Conservation (phyloP, 768 basidiomycete genomes). For the Russula virescens region DNA sequence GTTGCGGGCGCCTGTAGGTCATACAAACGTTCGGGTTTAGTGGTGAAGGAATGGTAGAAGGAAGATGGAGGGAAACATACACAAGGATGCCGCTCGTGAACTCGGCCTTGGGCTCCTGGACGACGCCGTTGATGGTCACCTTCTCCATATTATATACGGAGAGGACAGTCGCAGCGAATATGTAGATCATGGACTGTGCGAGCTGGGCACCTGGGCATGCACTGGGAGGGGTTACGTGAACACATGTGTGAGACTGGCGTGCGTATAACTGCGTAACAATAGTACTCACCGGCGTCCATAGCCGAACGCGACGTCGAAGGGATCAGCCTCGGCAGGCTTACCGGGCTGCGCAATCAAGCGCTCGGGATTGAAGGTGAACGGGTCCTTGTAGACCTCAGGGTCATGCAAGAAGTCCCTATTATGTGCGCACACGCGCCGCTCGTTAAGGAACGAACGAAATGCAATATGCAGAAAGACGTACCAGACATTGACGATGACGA, state of each 20-base stretch:
- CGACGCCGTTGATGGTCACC: conserved; percentile 18
- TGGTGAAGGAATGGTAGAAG: too few relatives aligned
- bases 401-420: conserved; percentile 31
- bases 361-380: conserved; percentile 30
- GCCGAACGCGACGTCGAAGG: conserved; percentile 25
- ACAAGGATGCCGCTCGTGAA: conserved; percentile 22
- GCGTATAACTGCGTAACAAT: background rate
- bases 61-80: conserved; percentile 7
- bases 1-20: conserved; percentile 23
- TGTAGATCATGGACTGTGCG: conserved; percentile 24
- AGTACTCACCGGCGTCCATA: conserved; percentile 27
- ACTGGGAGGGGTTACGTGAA: background rate
- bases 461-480: conserved; percentile 6
- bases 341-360: conserved; percentile 27
- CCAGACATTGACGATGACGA: conserved; percentile 35
- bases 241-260: too few relatives aligned
- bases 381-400: conserved; percentile 28
- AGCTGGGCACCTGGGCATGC: conserved; percentile 24
- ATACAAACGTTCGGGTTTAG: too few relatives aligned
- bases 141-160: conserved; percentile 23
- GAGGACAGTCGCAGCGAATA: conserved; percentile 22
- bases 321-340: conserved; percentile 24
- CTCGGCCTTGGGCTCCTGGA: conserved; percentile 18
- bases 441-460: background rate
- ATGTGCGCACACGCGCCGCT: background rate